Percentiles rank a stretch among this genome's conserved stretches.
Conservation (phyloP, 768 basidiomycete species). For the Trametes villosa region DNA sequence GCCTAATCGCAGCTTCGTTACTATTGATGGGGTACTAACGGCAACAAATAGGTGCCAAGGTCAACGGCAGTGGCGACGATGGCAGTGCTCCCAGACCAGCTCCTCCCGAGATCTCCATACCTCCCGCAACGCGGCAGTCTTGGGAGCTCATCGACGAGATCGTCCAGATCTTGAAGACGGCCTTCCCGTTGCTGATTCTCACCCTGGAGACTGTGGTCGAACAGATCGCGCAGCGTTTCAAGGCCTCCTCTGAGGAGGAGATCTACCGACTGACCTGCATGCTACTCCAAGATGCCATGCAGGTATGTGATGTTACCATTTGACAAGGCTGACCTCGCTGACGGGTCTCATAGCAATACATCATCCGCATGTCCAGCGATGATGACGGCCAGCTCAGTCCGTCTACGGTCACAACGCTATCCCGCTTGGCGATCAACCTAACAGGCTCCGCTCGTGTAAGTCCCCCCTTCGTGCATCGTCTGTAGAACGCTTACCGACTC, state of each 20-base stretch:
- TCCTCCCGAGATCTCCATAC: conserved; percentile 12
- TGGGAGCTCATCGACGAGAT: conserved; percentile 95
- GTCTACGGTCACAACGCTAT: conserved; percentile 58
- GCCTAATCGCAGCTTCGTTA: background rate
- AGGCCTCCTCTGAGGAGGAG: conserved; percentile 89
- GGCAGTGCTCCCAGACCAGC: background rate
- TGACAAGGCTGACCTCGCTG: background rate
- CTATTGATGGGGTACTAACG: background rate
- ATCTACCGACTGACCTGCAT: conserved; percentile 90
- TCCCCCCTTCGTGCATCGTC: background rate
- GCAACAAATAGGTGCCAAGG: background rate
- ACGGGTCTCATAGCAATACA: conserved; percentile 56
- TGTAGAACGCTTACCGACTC: conserved; percentile 9
- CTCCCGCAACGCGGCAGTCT: conserved; percentile 51
- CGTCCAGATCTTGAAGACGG: conserved; percentile 90
- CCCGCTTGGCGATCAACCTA: conserved; percentile 65
- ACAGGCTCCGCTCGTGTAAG: conserved; percentile 61
- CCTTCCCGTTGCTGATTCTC: conserved; percentile 91
- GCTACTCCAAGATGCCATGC: conserved; percentile 84
- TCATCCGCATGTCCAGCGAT: conserved; percentile 66
- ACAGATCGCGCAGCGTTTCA: conserved; percentile 89
- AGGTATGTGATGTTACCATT: conserved; percentile 49
- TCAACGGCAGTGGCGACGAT: conserved; percentile 4
- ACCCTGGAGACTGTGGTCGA: conserved; percentile 98
- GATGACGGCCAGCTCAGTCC: conserved; percentile 68